A percentile compares a stretch with the other conserved stretches of the same genome.
These are phyloP conservation scores for Wickerhamiella sergipiensis DNA, from an alignment of 805 yeast species.

Conservation along the genomic window DNA sequence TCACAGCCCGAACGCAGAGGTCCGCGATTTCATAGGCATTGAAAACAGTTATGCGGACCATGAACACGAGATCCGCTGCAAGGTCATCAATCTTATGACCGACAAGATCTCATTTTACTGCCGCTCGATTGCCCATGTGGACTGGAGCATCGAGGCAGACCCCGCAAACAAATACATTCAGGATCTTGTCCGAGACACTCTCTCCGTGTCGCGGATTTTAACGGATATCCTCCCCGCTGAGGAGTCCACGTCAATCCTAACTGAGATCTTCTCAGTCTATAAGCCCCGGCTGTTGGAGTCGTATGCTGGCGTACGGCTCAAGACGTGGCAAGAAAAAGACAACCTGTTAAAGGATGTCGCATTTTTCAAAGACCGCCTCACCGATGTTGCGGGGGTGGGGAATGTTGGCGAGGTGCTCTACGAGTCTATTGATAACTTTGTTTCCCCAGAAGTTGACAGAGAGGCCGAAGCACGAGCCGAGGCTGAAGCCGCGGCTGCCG, in stretches of 20 bases:
- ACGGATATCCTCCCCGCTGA: slow-evolving; percentile 38
- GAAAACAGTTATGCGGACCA: slow-evolving; percentile 40
- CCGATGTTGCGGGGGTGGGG: slow-evolving; percentile 45
- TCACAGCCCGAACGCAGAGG: slow-evolving; percentile 19
- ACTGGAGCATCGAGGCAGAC: slow-evolving; percentile 35
- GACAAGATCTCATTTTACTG: slow-evolving; percentile 46
- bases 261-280: slow-evolving; percentile 35
- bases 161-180: slow-evolving; percentile 54
- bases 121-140: slow-evolving; percentile 31
- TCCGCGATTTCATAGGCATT: slow-evolving; percentile 29
- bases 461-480: slow-evolving; percentile 14
- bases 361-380: slow-evolving; percentile 47
- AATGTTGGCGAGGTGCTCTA: slow-evolving; percentile 48
- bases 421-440: slow-evolving; percentile 42
- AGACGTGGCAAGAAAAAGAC: slow-evolving; percentile 28
- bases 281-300: slow-evolving; percentile 41
- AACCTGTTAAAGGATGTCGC: slow-evolving; percentile 46
- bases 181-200: slow-evolving; percentile 48
- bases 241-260: slow-evolving; percentile 19
- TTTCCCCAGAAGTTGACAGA: slow-evolving; percentile 8
- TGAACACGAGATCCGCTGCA: slow-evolving; percentile 46
- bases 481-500: slow-evolving; percentile 11
- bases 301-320: slow-evolving; percentile 31
- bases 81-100: slow-evolving; percentile 55
- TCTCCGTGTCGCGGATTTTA: slow-evolving; percentile 48